phyloP scores from a whole-genome alignment of 495 filamentous ascomycete genomes.

The Hypoxylon intermedium region DNA sequence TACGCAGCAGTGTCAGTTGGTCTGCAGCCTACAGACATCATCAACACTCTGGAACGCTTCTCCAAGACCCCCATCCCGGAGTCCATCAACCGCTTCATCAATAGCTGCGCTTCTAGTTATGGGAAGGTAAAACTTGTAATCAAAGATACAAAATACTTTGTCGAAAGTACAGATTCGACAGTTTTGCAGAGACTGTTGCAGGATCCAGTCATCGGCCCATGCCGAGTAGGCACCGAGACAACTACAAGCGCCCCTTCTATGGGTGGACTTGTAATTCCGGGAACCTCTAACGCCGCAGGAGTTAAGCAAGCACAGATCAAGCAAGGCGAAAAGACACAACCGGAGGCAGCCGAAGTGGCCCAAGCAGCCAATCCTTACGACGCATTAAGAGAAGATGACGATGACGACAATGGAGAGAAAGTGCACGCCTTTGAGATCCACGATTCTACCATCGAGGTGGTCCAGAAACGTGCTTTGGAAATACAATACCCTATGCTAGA shows the following conservation, averaged over 20 bases:
- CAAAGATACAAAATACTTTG: constrained; percentile 91
- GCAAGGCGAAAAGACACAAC: constrained; percentile 46
- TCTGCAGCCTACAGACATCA: constrained; percentile 84
- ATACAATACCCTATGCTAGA: constrained; percentile 88
- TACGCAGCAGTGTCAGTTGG: constrained; percentile 96
- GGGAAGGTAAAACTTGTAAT: constrained; percentile 95
- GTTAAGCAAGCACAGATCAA: constrained; percentile 67
- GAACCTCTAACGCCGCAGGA: constrained; percentile 90
- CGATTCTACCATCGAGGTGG: constrained; percentile 75
- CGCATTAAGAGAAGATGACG: constrained; percentile 79
- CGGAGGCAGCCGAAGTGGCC: constrained; percentile 44
- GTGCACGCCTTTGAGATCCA: constrained; percentile 96
- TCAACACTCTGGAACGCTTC: constrained; percentile 82
- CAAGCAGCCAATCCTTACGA: constrained; percentile 53
- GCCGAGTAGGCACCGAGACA: constrained; percentile 63
- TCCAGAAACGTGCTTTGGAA: constrained; percentile 88
- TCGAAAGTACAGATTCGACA: constrained; percentile 86
- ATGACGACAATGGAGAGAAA: constrained; percentile 86
- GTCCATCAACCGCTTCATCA: constrained; percentile 79
- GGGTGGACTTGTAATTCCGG: constrained; percentile 90
- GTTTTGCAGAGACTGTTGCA: constrained; percentile 84
- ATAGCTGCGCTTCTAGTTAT: constrained; percentile 83
- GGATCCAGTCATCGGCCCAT: constrained; percentile 54
- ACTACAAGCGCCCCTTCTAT: constrained; percentile 87
- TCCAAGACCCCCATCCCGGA: constrained; percentile 85